Evolutionary conservation across 176 grass and related monocot species (phyloP), one percentile per base, ranked within the genome.

Genomic region (Canna indica): DNA sequence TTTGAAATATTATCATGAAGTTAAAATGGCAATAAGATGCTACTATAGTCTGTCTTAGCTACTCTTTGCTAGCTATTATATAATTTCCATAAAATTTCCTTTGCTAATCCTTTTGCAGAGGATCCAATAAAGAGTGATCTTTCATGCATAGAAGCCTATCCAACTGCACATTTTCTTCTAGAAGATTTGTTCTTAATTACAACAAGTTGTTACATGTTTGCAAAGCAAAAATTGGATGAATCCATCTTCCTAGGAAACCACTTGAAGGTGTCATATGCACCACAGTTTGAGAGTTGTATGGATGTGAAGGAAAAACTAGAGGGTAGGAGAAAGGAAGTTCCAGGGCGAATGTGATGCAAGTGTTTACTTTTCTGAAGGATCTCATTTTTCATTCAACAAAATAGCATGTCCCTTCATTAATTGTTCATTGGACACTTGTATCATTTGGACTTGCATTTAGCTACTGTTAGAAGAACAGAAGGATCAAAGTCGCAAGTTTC

Each of bases 281-380:
- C 86, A 81, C 82, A 93, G 17, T 99, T 87, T 63, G 89, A 93
- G 69, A 84, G 35, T 69, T 65, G 81, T 71, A 77, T 53, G 22
- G 94, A 93, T 50, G 83, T 84, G 16, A 90, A 85, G 77, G 89
- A 90, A 68, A 99, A 99, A 85, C 80, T 99, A 33, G 89, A 99
- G 80, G 78, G 56, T 48, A 83, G 89, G 79, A 93, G 77, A 75
- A 84, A 70, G 33, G 86, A 93, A 90, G 84, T 93, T 26, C 75
- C 90, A 33, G 46, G 69, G 47, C 84, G 86, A 67, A 90, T 83
- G 64, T 80, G 82, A 81, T 74, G 94, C 92, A 61, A 70, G 81
- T 46, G 78, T 74, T 24, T 69, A 53, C 64, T 26, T 58, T 69
- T 7, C 36, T 56, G 27, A 30, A 71, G 44, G 28, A 67, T 24